These are phyloP conservation scores for Avena sativa DNA, from an alignment of 176 grass and related monocot species.

Conservation along the genomic window DNA sequence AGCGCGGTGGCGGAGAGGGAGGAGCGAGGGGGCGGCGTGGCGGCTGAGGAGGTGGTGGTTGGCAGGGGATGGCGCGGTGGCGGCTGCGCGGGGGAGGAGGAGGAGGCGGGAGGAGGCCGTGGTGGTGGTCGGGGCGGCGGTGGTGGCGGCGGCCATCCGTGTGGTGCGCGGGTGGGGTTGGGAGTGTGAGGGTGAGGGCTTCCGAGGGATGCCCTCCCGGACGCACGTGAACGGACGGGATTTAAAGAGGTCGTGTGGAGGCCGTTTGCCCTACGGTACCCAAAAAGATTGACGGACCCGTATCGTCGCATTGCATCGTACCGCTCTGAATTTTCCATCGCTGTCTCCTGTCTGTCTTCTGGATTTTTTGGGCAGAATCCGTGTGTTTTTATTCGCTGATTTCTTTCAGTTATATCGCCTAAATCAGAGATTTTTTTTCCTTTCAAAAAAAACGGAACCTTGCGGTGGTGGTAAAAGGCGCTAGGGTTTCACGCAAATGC, in stretches of 20 bases:
- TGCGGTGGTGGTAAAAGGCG: too few species aligned
- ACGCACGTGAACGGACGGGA: slow-evolving; percentile 41
- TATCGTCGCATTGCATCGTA: background rate
- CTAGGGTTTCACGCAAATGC: too few species aligned
- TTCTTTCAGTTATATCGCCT: background rate
- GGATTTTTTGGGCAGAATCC: background rate
- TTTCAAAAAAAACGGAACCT: background rate
- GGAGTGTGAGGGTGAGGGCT: slow-evolving; percentile 43
- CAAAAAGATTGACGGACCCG: background rate
- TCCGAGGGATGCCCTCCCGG: slow-evolving; percentile 60
- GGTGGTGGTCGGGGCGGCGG: slow-evolving; percentile 33
- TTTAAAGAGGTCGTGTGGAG: slow-evolving; percentile 55
- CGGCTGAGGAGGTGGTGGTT: background rate
- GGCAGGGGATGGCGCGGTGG: background rate
- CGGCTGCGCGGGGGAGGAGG: slow-evolving; percentile 7
- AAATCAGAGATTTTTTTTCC: background rate
- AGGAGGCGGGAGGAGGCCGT: slow-evolving; percentile 38
- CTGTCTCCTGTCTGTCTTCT: too few species aligned
- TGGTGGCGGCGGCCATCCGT: slow-evolving; percentile 44
- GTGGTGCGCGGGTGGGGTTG: background rate
- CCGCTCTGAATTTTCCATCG: too few species aligned
- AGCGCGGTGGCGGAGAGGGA: slow-evolving; percentile 39
- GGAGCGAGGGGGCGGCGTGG: background rate
- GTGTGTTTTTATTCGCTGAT: background rate
- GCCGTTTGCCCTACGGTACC: slow-evolving; percentile 17